These are phyloP conservation scores for Colletotrichum trifolii DNA, from an alignment of 2,329 filamentous ascomycete genomes.

Conservation along the genomic window DNA sequence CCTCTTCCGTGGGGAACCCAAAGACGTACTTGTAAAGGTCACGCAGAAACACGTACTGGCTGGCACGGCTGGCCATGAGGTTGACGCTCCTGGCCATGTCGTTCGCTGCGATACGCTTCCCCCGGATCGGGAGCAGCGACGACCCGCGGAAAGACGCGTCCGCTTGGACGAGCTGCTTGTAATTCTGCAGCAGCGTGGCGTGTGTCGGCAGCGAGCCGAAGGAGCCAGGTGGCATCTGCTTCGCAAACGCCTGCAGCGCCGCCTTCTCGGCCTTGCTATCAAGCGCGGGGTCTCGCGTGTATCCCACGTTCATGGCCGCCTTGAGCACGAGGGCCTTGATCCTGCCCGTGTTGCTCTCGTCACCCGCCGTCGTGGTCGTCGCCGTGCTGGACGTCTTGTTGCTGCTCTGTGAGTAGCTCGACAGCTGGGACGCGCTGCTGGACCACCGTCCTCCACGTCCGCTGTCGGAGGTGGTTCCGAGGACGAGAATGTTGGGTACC, in stretches of 20 bases:
- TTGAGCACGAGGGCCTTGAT: slow-evolving; percentile 85
- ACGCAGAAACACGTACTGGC: slow-evolving; percentile 81
- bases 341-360: slow-evolving; percentile 81
- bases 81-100: slow-evolving; percentile 85
- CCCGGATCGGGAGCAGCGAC: slow-evolving; percentile 65
- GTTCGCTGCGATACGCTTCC: slow-evolving; percentile 71
- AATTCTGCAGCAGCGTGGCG: slow-evolving; percentile 77
- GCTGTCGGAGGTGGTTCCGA: slow-evolving; percentile 74
- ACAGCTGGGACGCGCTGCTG: slow-evolving; percentile 81
- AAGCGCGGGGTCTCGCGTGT: slow-evolving; percentile 67
- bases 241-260: slow-evolving; percentile 79
- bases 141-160: slow-evolving; percentile 74
- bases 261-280: slow-evolving; percentile 57
- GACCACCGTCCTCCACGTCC: slow-evolving; percentile 80
- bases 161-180: slow-evolving; percentile 81
- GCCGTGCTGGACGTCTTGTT: slow-evolving; percentile 76
- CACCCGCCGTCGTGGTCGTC: slow-evolving; percentile 73
- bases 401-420: slow-evolving; percentile 80
- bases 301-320: slow-evolving; percentile 87
- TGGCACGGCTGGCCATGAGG: slow-evolving; percentile 76
- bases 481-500: slow-evolving; percentile 87
- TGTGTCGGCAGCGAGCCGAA: slow-evolving; percentile 82
- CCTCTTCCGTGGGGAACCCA: slow-evolving; percentile 84
- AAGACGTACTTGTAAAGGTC: slow-evolving; percentile 89
- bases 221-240: slow-evolving; percentile 77